These are phyloP conservation scores for Sanghuangporus weigelae DNA, from an alignment of 1,284 basidiomycete genomes.

Conservation along the genomic window DNA sequence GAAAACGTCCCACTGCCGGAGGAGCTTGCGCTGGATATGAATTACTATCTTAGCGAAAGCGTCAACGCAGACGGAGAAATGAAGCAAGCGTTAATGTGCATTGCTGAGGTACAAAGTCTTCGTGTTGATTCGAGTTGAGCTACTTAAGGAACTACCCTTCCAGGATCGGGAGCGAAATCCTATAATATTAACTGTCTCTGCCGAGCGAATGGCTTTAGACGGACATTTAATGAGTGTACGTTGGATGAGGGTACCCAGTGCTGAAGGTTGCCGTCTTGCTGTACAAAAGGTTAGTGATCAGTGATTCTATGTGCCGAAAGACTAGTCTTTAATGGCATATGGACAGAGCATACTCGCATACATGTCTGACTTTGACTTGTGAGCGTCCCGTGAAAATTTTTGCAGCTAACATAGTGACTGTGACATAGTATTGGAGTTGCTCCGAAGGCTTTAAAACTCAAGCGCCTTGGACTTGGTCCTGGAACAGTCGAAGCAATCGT, in stretches of 20 bases:
- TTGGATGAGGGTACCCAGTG: constrained; percentile 76
- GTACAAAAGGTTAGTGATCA: constrained; percentile 69
- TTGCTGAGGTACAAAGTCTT: constrained; percentile 32
- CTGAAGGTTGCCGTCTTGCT: constrained; percentile 58
- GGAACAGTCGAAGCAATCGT: constrained; percentile 66
- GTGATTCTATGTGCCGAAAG: background rate
- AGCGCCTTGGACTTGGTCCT: constrained; percentile 41
- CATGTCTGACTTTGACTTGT: constrained; percentile 83
- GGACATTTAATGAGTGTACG: constrained; percentile 54
- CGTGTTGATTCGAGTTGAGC: background rate
- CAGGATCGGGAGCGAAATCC: constrained; percentile 70
- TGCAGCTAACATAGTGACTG: constrained; percentile 10
- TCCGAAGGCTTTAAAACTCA: constrained; percentile 56
- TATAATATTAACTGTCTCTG: constrained; percentile 55
- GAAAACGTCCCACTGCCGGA: constrained; percentile 51
- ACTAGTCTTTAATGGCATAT: background rate
- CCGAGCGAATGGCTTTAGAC: constrained; percentile 32
- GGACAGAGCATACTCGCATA: constrained; percentile 79
- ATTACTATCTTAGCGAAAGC: constrained; percentile 34
- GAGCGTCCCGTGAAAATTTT: constrained; percentile 22
- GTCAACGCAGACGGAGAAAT: constrained; percentile 29
- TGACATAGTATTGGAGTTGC: constrained; percentile 58
- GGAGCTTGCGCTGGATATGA: constrained; percentile 59
- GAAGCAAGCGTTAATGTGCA: constrained; percentile 30
- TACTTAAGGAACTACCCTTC: background rate